phyloP scores from a whole-genome alignment of 2,329 filamentous ascomycete genomes.

The Exutisphaerella laricina region DNA sequence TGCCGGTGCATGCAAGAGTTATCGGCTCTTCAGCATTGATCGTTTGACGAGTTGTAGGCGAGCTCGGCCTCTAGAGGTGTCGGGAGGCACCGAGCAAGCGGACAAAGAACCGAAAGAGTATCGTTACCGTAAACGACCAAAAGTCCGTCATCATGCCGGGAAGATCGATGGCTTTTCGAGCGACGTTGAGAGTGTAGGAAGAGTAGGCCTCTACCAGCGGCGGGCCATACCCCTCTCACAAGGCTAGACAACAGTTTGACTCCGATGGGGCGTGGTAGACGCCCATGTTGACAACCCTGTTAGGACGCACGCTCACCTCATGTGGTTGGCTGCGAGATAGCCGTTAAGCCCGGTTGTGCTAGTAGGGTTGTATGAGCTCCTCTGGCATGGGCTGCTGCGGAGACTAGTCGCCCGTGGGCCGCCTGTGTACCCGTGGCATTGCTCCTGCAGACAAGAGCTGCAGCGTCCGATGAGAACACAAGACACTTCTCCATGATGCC shows the following conservation, averaged over 20 bases:
- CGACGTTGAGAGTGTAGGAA: conserved; percentile 23
- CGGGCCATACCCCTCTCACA: conserved; percentile 27
- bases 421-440: conserved; percentile 26
- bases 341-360: conserved; percentile 26
- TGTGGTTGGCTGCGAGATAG: conserved; percentile 31
- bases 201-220: conserved; percentile 18
- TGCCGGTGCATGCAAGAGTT: conserved; percentile 21
- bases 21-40: conserved; percentile 17
- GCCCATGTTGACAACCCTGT: conserved; percentile 23
- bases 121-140: conserved; percentile 22
- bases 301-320: conserved; percentile 22
- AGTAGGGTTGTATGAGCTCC: conserved; percentile 24
- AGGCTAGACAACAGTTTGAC: conserved; percentile 31
- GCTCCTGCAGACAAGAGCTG: conserved; percentile 22
- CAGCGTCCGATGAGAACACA: conserved; percentile 18
- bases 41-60: conserved; percentile 23
- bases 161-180: conserved; percentile 23
- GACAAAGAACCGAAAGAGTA: conserved; percentile 17
- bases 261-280: conserved; percentile 25
- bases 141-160: conserved; percentile 23
- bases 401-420: conserved; percentile 25
- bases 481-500: conserved; percentile 9
- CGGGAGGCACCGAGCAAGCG: conserved; percentile 20
- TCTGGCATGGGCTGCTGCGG: conserved; percentile 28
- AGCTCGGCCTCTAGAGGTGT: conserved; percentile 16